These are phyloP conservation scores for Malassezia caprae DNA, from an alignment of 1,284 basidiomycete genomes.

Conservation along the genomic window DNA sequence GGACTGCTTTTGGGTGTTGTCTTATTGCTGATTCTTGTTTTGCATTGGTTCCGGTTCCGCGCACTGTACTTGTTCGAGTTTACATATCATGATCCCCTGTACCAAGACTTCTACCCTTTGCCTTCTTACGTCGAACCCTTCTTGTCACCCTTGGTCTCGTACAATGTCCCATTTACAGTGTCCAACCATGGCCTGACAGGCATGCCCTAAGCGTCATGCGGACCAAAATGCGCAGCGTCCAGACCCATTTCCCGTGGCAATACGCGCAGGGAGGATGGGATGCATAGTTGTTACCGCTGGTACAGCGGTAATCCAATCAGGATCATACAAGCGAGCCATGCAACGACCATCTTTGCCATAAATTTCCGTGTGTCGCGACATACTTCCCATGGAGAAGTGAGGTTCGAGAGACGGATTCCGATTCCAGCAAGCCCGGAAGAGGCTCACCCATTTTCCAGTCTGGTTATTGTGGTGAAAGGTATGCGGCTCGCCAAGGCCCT, in stretches of 20 bases:
- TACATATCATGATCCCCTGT: constrained; percentile 12
- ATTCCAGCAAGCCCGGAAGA: constrained; percentile 41
- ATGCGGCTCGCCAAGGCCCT: constrained; percentile 22
- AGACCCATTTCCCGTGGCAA: constrained; percentile 38
- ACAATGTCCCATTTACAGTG: constrained; percentile 7
- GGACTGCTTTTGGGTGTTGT: not conserved
- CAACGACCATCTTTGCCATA: constrained; percentile 30
- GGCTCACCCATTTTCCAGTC: constrained; percentile 46
- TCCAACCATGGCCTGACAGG: not conserved
- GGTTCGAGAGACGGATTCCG: constrained; percentile 29
- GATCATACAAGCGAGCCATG: constrained; percentile 34
- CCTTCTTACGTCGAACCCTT: not conserved
- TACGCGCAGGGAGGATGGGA: constrained; percentile 22
- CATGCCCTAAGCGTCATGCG: not conserved
- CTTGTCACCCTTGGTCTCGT: not conserved
- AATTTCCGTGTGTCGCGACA: constrained; percentile 40
- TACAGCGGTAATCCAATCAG: constrained; percentile 39
- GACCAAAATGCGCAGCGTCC: constrained; percentile 35
- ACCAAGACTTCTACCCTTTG: constrained; percentile 1
- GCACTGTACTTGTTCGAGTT: constrained; percentile 9
- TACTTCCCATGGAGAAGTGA: constrained; percentile 41
- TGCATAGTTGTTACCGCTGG: constrained; percentile 43
- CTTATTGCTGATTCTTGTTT: not conserved
- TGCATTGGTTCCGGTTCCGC: not conserved
- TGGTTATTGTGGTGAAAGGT: constrained; percentile 44